Evolutionary conservation across 129 eudicot species (phyloP), one percentile per base, ranked within the genome.

Genomic region (Kitagawia praeruptora): DNA sequence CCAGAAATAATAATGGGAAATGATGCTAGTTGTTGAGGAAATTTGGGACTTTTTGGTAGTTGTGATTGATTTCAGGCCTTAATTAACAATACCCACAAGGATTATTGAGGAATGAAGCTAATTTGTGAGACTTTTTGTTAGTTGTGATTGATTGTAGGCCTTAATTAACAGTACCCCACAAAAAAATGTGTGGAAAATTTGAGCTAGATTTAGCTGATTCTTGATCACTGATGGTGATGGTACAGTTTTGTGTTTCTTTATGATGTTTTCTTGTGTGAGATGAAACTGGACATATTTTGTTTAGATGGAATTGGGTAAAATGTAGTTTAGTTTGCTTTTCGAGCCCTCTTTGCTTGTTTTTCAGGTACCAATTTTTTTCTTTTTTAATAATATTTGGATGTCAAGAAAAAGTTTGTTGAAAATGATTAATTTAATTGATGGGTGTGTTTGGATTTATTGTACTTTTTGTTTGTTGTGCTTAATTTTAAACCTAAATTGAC

Each of bases 271-370:
- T 28, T 74, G 13, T 45, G 28, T 4, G 41, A 74, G 8, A 3
- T 74, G 37, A 45, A 46, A 23, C 0, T 34, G n/a, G 28, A 25
- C 1, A n/a, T 14, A 61, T 61, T 61, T 27, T 61, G 2, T 21
- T 61, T 23, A 16, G 69, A 63, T 27, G 13, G 37, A 25, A 7
- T n/a, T n/a, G 28, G n/a, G n/a, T 54, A 6, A 0, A 54, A 54
- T 54, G 63, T 54, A 54, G 63, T 54, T 51, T 16, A 27, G 19
- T 64, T 64, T 11, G 18, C 39, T 21, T 1, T 48, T 48, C 21
- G 54, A 82, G 4, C 97, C 66, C 39, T 38, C 98, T 39, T 48
- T 48, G 54, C 21, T 48, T 4, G 4, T 16, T 53, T 19, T 19
- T 19, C 3, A 7, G 61, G 61, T 53, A 19, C 61, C 25, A 21